Evolutionary conservation across 805 yeast species (phyloP), one percentile per base, ranked within the genome.

Genomic region (Ogataea thermomethanolica): DNA sequence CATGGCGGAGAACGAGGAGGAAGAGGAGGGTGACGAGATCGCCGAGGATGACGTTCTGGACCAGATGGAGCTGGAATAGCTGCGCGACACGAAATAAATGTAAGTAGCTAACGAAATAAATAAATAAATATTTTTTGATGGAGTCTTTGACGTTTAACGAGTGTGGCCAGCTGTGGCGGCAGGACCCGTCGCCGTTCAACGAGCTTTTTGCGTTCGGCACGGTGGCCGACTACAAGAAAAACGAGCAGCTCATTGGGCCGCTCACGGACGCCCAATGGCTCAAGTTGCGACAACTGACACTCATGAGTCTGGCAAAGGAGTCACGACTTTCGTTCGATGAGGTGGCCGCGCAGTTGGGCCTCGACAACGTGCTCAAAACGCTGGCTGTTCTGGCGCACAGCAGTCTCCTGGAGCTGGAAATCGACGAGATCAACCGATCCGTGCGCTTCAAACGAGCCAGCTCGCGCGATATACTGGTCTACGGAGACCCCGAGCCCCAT

Each of bases 121-220:
- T 12, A 33, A 25, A 34, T 15, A 25, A 17, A n/a, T 7, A 34
- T 15, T 15, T 20, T 25, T 9, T 13, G 10, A 29, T 43, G 28
- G n/a, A 26, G 8, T 54, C 49, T 33, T 42, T 52, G 13, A 22
- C 40, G 26, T 55, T 37, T 37, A 53, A 53, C 31, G 44, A 46
- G 4, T 55, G 49, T 43, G 47, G 48, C 29, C 9, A 11, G 4
- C 8, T 54, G 1, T 38, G 42, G 42, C 36, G 53, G 27, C 45
- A 47, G 23, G 8, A 13, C 17, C 37, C 42, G 33, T 14, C 23
- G 5, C 25, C 37, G 1, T 13, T 38, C 20, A 23, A 14, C 11
- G 64, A 59, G 46, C 29, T 61, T 11, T 59, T 38, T 43, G 45
- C 61, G 2, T 61, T 54, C 49, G 63, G 62, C 6, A 45, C 45